Percentiles rank a stretch among this genome's conserved stretches.
phyloP scores from a whole-genome alignment of 768 basidiomycete species.

The Sporobolomyces roseus region DNA sequence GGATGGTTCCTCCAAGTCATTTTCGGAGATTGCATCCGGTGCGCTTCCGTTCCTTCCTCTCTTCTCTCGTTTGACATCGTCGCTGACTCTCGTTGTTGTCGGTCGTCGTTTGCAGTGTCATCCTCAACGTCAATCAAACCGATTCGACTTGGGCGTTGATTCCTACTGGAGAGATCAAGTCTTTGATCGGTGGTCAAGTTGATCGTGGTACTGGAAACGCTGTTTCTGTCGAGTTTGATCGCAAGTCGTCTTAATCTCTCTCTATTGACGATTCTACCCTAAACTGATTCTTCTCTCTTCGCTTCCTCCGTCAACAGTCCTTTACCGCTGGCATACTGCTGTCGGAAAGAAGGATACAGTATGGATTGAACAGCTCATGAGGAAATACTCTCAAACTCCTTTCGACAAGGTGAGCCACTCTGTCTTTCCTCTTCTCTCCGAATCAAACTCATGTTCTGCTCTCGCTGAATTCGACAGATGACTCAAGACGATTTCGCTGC shows the following conservation, averaged over 20 bases:
- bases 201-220: conserved; percentile 29
- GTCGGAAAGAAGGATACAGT: conserved; percentile 47
- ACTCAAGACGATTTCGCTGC: conserved; percentile 14
- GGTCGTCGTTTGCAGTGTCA: background rate
- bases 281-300: background rate
- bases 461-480: conserved; percentile 2
- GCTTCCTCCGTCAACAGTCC: background rate
- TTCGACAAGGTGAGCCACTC: background rate
- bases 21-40: conserved; percentile 34
- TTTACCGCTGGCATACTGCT: conserved; percentile 46
- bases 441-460: no score
- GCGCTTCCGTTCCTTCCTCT: background rate
- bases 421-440: background rate
- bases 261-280: background rate
- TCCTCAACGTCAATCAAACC: conserved; percentile 32
- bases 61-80: background rate
- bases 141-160: conserved; percentile 32
- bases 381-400: conserved; percentile 28
- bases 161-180: conserved; percentile 32
- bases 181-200: background rate
- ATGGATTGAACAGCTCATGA: conserved; percentile 54
- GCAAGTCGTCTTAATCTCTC: background rate
- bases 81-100: background rate
- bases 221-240: conserved; percentile 32
- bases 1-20: conserved; percentile 33